These are phyloP conservation scores for Trichoderma polysporum DNA, from an alignment of 2,329 filamentous ascomycete species.

Conservation along the genomic window DNA sequence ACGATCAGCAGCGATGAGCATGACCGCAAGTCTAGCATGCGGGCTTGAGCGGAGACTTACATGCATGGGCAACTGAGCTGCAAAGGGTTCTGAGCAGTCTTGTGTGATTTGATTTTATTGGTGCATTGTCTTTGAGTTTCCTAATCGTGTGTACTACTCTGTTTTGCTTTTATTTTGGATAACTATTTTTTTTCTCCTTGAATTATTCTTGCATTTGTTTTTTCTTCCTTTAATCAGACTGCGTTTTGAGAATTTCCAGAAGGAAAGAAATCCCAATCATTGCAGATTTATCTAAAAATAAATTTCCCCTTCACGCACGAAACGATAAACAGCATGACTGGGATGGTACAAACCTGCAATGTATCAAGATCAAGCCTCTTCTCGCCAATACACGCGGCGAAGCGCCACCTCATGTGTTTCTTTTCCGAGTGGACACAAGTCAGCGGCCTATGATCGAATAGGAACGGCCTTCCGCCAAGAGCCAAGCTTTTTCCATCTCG, in stretches of 20 bases:
- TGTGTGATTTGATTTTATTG: background rate
- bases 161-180: background rate
- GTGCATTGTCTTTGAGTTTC: background rate
- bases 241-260: background rate
- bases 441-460: background rate
- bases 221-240: background rate
- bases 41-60: background rate
- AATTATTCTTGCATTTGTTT: background rate
- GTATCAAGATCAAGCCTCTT: background rate
- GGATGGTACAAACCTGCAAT: background rate
- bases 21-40: conserved; percentile 14
- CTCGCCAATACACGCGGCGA: background rate
- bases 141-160: background rate
- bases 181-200: background rate
- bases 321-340: background rate
- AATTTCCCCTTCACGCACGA: background rate
- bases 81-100: background rate
- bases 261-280: background rate
- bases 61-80: background rate
- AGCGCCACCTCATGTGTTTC: background rate
- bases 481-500: background rate
- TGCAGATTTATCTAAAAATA: background rate
- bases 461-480: background rate
- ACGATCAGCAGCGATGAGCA: background rate
- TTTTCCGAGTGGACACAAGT: too few relatives aligned